Base-by-base conservation (phyloP, 441 rosid genomes). In the Kokia cookei region DNA sequence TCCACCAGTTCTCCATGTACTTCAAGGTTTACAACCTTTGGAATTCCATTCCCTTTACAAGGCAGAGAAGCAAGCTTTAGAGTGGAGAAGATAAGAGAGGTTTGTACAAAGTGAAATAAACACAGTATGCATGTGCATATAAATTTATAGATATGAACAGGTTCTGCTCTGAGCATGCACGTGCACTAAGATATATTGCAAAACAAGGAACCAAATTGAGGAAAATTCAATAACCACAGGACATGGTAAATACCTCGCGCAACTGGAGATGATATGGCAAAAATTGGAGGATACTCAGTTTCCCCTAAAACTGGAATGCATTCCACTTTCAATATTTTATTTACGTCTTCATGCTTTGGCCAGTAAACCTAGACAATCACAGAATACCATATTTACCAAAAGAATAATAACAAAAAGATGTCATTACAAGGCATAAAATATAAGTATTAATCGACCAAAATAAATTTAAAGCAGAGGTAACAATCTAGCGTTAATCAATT, bases 21-120 rank as follows among this genome's bases (percentile, higher is more conserved):
- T 85, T 96, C 98, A 83, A 96, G 93, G 86, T 83, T 88, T 79
- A 89, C 86, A 86, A 88, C 98, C 88, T 93, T 96, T 69, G 99
- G 99, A 77, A 93, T 90, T 77, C 96, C 96, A 82, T 78, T 91
- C 75, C 99, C 99, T 96, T 79, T 29, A 50, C 71, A 83, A 67
- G 45, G 73, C 65, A 81, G 27, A 75, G 68, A 69, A 32, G 42
- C 57, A 72, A 62, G 69, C 66, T 60, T 75, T 43, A 50, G 73
- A 43, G 65, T 62, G 65, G 72, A 27, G 59, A 50, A 69, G 22
- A 19, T 35, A 54, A 54, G 19, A 55, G 2, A 12, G 29, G 37
- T 37, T 54, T 32, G 48, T 35, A 70, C 63, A 22, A 54, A 54
- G 12, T 54, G 69, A 43, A 73, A 26, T 65, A 47, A 62, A 43